Base-by-base conservation (phyloP, 2,329 filamentous ascomycete species). In the Venturia pyrina region DNA sequence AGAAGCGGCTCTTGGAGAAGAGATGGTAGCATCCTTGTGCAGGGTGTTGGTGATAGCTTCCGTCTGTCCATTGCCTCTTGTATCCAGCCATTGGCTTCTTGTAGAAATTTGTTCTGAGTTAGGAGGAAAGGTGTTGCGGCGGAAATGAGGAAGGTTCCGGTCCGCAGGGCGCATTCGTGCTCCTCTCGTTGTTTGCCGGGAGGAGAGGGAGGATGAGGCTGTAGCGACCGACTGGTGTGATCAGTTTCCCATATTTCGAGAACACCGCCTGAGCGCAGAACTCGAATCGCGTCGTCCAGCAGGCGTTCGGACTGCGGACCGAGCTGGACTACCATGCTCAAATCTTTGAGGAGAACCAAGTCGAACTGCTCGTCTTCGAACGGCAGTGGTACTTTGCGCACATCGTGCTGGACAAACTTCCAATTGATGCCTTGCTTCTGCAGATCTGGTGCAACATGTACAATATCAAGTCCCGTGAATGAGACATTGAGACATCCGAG, bases 231-330 rank as follows among this genome's bases (percentile, higher is more conserved):
- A 69, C 96, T 86, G 15, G 88, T 84, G 73, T 92, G 87, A 76
- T 97, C 93, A 5, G 89, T 89, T 69, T 96, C 93, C 93, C 93
- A 97, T 19, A 96, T 82, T 74, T 97, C 93, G 34, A 97, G 73
- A 1, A 86, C 85, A 5, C 93, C 93, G 19, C 90, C 91, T 0
- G 89, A 87, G 69, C 84, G 87, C 44, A 96, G 79, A 15, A 96
- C 78, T 21, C 93, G 89, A 59, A 93, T 78, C 68, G 87, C 89
- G 73, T 97, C 91, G 69, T 90, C 88, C 67, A 87, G 74, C n/a
- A 85, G 78, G 32, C 75, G 74, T 57, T 83, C 79, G 43, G 87
- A 83, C 66, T 85, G 79, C 21, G 75, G 74, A 5, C 80, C 80
- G 57, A 84, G 78, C 34, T 84, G 84, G 8, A 88, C 81, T n/a